Conservation (phyloP, 768 basidiomycete genomes). For the Nevesoporus exiguus region DNA sequence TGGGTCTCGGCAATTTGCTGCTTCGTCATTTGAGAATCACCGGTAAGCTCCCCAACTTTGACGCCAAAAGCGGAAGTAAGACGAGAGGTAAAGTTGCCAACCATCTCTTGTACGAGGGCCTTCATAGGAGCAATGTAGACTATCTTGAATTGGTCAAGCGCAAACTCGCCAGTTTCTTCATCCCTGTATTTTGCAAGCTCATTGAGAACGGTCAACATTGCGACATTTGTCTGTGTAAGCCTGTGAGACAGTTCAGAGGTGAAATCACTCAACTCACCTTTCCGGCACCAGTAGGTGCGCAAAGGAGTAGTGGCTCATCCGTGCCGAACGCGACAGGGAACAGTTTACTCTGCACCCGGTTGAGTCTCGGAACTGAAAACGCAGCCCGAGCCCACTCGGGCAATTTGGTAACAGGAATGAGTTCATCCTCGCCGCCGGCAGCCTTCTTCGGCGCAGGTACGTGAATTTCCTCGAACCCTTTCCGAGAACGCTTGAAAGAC, state of each 20-base stretch:
- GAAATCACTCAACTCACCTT: constrained; percentile 58
- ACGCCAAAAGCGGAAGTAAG: constrained; percentile 63
- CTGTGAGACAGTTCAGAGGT: constrained; percentile 5
- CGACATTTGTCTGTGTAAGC: constrained; percentile 83
- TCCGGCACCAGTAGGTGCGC: constrained; percentile 97
- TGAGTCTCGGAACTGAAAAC: constrained; percentile 78
- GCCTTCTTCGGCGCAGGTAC: constrained; percentile 90
- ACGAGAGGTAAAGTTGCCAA: constrained; percentile 85
- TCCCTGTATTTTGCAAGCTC: constrained; percentile 88
- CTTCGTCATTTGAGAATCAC: constrained; percentile 97
- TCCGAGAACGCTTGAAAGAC: constrained; percentile 93
- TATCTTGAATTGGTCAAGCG: constrained; percentile 90
- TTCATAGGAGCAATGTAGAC: constrained; percentile 99
- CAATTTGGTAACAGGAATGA: constrained; percentile 67
- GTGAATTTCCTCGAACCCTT: constrained; percentile 98
- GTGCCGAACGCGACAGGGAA: constrained; percentile 92
- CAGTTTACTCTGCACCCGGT: constrained; percentile 90
- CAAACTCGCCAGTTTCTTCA: constrained; percentile 73
- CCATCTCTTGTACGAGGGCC: constrained; percentile 98
- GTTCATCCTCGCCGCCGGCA: constrained; percentile 55
- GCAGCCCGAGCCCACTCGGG: constrained; percentile 88
- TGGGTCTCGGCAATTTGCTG: constrained; percentile 95
- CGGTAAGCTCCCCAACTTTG: constrained; percentile 92
- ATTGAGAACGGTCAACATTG: constrained; percentile 91
- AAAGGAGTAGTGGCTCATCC: constrained; percentile 91